Percentiles rank a stretch among this genome's conserved stretches.
Conservation (phyloP, 768 basidiomycete genomes). For the Termitomyces sp. region DNA sequence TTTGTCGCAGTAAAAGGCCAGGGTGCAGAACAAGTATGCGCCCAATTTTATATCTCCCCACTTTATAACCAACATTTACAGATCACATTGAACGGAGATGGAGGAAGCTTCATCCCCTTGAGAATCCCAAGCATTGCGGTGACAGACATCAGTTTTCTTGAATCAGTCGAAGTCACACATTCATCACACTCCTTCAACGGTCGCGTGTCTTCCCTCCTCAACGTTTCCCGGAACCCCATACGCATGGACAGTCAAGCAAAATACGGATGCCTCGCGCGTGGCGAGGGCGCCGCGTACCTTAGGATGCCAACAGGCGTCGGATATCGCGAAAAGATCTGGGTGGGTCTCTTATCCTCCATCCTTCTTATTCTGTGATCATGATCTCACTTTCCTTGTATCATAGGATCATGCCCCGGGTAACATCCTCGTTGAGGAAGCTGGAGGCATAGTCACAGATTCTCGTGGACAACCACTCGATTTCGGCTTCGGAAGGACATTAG, state of each 20-base stretch:
- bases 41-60: background rate
- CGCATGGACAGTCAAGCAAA: conserved; percentile 98
- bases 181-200: conserved; percentile 86
- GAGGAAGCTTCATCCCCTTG: conserved; percentile 45
- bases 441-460: conserved; percentile 85
- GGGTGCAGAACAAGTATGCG: conserved; percentile 68
- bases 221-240: conserved; percentile 60
- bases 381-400: background rate
- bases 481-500: conserved; percentile 80
- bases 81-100: conserved; percentile 52
- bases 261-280: conserved; percentile 82
- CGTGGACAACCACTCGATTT: conserved; percentile 80
- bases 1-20: conserved; percentile 87
- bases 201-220: conserved; percentile 63
- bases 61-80: conserved; percentile 21
- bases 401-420: conserved; percentile 91
- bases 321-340: conserved; percentile 97
- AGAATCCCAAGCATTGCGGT: conserved; percentile 48
- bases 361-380: background rate
- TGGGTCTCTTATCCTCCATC: conserved; percentile 26
- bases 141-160: conserved; percentile 66
- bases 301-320: conserved; percentile 75
- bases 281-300: conserved; percentile 82
- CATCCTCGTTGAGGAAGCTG: conserved; percentile 84
- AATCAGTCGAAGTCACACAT: conserved; percentile 91